Evolutionary conservation across 257 asterid genomes (phyloP), one percentile per base, ranked within the genome.

Genomic region (Lycium ferocissimum): DNA sequence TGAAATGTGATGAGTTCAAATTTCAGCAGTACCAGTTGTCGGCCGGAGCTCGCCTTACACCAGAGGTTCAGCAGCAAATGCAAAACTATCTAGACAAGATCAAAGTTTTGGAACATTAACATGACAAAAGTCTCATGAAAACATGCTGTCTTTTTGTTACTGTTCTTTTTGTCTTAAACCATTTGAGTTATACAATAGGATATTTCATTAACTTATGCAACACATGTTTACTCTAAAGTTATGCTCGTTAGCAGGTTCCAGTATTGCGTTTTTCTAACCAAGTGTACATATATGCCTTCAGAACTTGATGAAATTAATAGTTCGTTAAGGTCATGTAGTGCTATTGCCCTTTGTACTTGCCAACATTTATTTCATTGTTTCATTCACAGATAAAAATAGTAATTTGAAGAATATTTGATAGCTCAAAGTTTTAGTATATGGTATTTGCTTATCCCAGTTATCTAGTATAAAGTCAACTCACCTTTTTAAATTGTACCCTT

Each of bases 1-100:
- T 92, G 88, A 96, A 91, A 93, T 93, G 95, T 63, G 99, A 95
- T 15, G 93, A 92, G 83, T 85, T 85, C 91, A 96, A 95, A 89
- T 94, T 92, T 49, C 95, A 95, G 84, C 98, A 92, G 37, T 92
- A 90, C 93, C 93, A 95, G 86, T 84, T 89, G 85, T 85, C 53
- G 33, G 90, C 90, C 7, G 97, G 93, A 69, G 92, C 87, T 59
- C 88, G 89, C 58, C 80, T 92, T 33, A 86, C 94, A 2, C 87
- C 89, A 5, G 90, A 88, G 78, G 66, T 86, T 65, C 86, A 88
- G 57, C 95, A 88, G 71, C 95, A 87, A 61, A 94, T 96, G 98
- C 93, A 86, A 83, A 93, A 92, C 85, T 89, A 89, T 86, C 89
- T 95, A 35, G 97, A 89, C 86, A 95, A 94, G 94, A 92, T 96